Percentiles rank a stretch among this genome's conserved stretches.
phyloP scores from a whole-genome alignment of 441 rosid species.

The Croton setiger region DNA sequence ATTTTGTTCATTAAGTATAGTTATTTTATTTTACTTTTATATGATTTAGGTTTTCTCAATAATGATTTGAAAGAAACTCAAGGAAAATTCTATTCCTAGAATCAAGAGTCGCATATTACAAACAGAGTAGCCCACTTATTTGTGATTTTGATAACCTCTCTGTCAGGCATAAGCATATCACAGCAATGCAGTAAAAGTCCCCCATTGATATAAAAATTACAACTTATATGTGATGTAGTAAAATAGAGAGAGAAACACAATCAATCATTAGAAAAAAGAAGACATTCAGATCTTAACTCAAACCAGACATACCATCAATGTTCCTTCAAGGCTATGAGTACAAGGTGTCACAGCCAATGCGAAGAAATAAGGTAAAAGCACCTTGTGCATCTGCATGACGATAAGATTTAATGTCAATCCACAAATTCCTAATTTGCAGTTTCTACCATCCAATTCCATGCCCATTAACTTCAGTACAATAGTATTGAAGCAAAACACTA shows the following conservation, averaged over 20 bases:
- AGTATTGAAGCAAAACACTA: neutral
- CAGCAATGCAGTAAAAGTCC: neutral
- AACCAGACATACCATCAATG: slow-evolving; percentile 64
- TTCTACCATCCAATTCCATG: neutral
- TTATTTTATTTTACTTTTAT: neutral
- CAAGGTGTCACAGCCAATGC: slow-evolving; percentile 64
- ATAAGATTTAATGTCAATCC: slow-evolving; percentile 10
- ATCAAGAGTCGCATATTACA: neutral
- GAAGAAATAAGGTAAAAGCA: slow-evolving; percentile 65
- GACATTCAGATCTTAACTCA: neutral
- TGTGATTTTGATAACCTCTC: neutral
- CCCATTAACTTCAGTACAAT: neutral
- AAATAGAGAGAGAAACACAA: neutral
- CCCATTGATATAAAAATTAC: neutral
- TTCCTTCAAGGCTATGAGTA: slow-evolving; percentile 84
- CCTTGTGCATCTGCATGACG: slow-evolving; percentile 77
- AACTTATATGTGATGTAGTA: neutral
- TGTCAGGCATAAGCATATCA: neutral
- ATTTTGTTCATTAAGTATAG: neutral
- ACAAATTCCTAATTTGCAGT: neutral
- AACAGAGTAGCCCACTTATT: neutral
- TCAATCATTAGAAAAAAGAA: neutral
- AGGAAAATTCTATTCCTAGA: neutral
- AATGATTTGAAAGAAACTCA: neutral
- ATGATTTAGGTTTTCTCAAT: neutral